Percentiles rank a stretch among this genome's conserved stretches.
phyloP scores from a whole-genome alignment of 176 grass and related monocot species.

The Tillandsia fasciculata region DNA sequence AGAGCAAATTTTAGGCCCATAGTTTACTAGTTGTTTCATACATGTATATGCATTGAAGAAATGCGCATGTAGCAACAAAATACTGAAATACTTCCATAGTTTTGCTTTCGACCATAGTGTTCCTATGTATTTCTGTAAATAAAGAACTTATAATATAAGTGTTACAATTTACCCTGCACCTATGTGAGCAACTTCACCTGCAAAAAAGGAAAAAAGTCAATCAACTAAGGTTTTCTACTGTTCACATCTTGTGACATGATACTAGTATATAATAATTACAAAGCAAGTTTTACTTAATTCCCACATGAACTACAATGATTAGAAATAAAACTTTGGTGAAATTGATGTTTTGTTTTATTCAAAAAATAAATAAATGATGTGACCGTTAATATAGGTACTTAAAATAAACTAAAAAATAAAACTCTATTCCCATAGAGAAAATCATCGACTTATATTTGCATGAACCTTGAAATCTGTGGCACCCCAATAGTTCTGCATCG shows the following conservation, averaged over 20 bases:
- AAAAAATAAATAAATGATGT: too few species aligned
- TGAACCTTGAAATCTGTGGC: too few species aligned
- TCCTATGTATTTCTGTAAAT: not conserved
- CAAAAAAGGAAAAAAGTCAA: conserved; percentile 15
- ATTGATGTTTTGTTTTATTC: too few species aligned
- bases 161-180: conserved; percentile 73
- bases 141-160: not conserved
- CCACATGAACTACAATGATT: not conserved
- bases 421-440: too few species aligned
- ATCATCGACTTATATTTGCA: too few species aligned
- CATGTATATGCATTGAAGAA: too few species aligned
- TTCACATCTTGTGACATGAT: conserved; percentile 8
- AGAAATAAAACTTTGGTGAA: not conserved
- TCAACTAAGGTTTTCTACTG: not conserved
- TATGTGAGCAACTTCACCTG: conserved; percentile 85
- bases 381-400: too few species aligned
- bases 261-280: conserved; percentile 11
- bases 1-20: not conserved
- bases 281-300: not conserved
- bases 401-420: too few species aligned
- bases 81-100: not conserved
- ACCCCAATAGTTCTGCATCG: too few species aligned
- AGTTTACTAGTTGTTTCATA: not conserved
- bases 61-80: too few species aligned
- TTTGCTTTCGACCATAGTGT: not conserved